These are phyloP conservation scores for Boletus smithii DNA, from an alignment of 1,284 basidiomycete species.

Conservation along the genomic window DNA sequence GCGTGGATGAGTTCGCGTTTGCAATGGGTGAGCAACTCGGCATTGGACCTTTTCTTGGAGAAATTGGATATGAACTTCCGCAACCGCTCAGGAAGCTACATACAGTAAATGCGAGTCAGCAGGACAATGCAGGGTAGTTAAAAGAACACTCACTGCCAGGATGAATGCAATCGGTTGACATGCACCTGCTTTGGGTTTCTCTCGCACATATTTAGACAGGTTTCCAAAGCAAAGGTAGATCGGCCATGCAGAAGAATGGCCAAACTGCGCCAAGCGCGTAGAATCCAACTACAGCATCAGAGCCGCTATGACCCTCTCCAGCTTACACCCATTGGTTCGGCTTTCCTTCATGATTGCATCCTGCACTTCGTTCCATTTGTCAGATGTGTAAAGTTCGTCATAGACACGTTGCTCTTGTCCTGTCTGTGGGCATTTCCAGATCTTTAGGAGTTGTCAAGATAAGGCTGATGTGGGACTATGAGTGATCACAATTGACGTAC, in stretches of 20 bases:
- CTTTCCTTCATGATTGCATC: slow-evolving; percentile 18
- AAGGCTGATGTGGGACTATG: neutral
- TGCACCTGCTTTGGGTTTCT: neutral
- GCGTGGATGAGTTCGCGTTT: neutral
- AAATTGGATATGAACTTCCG: neutral
- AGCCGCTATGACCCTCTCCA: slow-evolving; percentile 24
- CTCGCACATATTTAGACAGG: slow-evolving; percentile 5
- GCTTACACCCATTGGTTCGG: slow-evolving; percentile 10
- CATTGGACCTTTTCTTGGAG: neutral
- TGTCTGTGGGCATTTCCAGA: slow-evolving; percentile 1
- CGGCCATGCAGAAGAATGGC: neutral
- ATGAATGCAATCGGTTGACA: neutral
- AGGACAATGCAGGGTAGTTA: neutral
- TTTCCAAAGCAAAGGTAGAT: neutral
- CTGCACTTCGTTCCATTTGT: slow-evolving; percentile 18
- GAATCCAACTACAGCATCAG: neutral
- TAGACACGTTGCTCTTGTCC: slow-evolving; percentile 1
- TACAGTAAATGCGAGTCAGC: no score
- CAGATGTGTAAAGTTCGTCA: slow-evolving; percentile 12
- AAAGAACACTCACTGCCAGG: neutral
- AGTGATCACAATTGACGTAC: no score
- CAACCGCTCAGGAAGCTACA: neutral
- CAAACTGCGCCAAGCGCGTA: neutral
- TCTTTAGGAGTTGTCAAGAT: neutral
- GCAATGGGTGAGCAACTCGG: neutral